These are phyloP conservation scores for Lactifluus volemus DNA, from an alignment of 768 basidiomycete species.

Conservation along the genomic window DNA sequence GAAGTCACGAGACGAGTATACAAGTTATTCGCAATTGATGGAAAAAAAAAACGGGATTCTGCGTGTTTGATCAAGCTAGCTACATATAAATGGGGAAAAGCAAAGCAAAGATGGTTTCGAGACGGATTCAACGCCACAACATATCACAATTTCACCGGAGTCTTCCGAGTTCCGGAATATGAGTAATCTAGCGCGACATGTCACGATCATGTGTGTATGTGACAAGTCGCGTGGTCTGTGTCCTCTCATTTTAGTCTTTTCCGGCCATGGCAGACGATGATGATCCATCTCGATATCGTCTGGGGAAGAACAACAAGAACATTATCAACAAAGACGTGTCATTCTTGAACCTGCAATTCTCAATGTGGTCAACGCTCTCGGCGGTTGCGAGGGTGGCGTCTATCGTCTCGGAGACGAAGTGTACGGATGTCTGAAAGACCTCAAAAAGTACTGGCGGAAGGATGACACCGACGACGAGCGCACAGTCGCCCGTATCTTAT, in stretches of 20 bases:
- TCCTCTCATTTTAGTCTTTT: not conserved
- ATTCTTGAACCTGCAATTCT: constrained; percentile 61
- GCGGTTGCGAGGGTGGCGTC: constrained; percentile 55
- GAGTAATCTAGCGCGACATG: not conserved
- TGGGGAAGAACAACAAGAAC: constrained; percentile 25
- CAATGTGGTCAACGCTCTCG: constrained; percentile 72
- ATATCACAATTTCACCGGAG: not conserved
- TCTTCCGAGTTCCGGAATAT: not conserved
- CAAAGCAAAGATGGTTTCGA: too few species aligned
- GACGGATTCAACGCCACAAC: not conserved
- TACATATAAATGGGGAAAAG: constrained; percentile 1
- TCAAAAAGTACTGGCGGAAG: constrained; percentile 93
- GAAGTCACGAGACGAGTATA: not conserved
- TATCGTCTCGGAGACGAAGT: constrained; percentile 79
- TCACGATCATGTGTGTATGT: constrained; percentile 10
- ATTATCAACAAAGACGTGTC: constrained; percentile 35
- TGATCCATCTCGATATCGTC: constrained; percentile 24
- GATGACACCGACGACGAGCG: constrained; percentile 97
- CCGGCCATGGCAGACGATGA: constrained; percentile 23
- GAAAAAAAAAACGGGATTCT: not conserved
- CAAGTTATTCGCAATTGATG: not conserved
- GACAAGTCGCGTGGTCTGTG: not conserved
- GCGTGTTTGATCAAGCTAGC: not conserved
- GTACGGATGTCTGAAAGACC: constrained; percentile 80
- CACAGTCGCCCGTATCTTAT: constrained; percentile 89